Conservation (phyloP, 2,329 filamentous ascomycete genomes). For the Diaporthe sp. region DNA sequence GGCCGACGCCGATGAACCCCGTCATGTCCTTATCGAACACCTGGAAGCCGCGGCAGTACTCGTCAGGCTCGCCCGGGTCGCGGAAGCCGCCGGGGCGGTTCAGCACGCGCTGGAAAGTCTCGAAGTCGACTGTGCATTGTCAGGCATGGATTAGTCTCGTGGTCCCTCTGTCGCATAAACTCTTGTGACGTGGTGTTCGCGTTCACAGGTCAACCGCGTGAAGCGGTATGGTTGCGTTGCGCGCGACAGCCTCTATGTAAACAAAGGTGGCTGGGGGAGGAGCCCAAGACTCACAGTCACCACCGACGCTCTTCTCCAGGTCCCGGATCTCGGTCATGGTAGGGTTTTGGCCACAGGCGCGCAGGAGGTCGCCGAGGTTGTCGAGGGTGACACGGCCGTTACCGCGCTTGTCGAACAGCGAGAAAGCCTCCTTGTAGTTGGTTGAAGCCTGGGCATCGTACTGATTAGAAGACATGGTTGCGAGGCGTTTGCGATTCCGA, state of each 20-base stretch:
- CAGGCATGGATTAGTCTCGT: conserved; percentile 35
- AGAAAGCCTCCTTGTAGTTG: conserved; percentile 99
- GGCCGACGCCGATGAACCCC: conserved; percentile 96
- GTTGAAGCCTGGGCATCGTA: conserved; percentile 77
- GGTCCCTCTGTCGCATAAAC: not conserved
- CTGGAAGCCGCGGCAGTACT: conserved; percentile 98
- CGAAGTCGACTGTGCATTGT: conserved; percentile 84
- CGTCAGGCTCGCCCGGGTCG: conserved; percentile 96
- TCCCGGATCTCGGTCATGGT: conserved; percentile 93
- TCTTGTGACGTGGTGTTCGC: not conserved
- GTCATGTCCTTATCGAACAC: conserved; percentile 99
- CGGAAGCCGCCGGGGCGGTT: conserved; percentile 99
- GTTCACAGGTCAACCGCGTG: not conserved
- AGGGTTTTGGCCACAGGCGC: conserved; percentile 98
- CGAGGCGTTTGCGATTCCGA: not conserved
- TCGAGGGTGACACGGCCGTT: conserved; percentile 91
- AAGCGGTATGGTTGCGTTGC: not conserved
- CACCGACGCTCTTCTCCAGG: conserved; percentile 88
- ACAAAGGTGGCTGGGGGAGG: conserved; percentile 24
- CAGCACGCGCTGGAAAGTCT: conserved; percentile 95
- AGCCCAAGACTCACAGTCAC: conserved; percentile 83
- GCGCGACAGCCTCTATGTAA: not conserved
- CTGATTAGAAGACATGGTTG: conserved; percentile 64
- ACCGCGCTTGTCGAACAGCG: conserved; percentile 99
- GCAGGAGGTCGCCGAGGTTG: conserved; percentile 90